A percentile compares a stretch with the other conserved stretches of the same genome.
phyloP scores from a whole-genome alignment of 2,329 filamentous ascomycete genomes.

The Knoxdaviesia proteae region DNA sequence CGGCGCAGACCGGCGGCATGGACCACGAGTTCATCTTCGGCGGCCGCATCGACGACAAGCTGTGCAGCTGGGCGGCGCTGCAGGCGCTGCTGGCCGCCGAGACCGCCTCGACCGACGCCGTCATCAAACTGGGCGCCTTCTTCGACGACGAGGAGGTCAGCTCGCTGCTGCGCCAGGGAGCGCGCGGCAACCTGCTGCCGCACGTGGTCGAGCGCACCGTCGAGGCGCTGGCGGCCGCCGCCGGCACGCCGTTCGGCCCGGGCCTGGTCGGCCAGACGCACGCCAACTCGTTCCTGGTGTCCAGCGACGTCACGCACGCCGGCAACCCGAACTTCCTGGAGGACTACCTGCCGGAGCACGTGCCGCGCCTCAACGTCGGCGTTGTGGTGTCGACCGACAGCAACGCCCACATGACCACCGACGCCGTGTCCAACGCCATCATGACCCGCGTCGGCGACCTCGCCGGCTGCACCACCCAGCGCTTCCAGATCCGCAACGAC shows the following conservation, averaged over 20 bases:
- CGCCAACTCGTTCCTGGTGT: conserved; percentile 80
- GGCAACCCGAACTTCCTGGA: conserved; percentile 84
- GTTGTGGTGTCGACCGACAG: conserved; percentile 61
- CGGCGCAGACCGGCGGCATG: conserved; percentile 63
- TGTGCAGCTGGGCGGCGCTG: conserved; percentile 84
- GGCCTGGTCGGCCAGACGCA: conserved; percentile 61
- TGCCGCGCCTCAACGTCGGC: conserved; percentile 75
- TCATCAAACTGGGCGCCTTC: conserved; percentile 76
- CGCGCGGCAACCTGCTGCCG: conserved; percentile 72
- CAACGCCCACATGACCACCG: conserved; percentile 93
- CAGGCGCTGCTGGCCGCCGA: conserved; percentile 57
- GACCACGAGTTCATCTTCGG: conserved; percentile 90
- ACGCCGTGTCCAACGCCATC: conserved; percentile 65
- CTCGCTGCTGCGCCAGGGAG: conserved; percentile 74
- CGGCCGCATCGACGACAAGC: conserved; percentile 89
- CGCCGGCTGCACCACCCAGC: conserved; percentile 49
- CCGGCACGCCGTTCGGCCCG: conserved; percentile 24
- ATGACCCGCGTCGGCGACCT: conserved; percentile 61
- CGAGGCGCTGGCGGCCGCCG: conserved; percentile 38
- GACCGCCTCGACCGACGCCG: conserved; percentile 33
- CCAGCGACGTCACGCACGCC: conserved; percentile 82
- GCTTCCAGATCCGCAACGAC: conserved; percentile 93
- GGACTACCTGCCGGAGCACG: conserved; percentile 67
- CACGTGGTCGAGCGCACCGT: conserved; percentile 61
- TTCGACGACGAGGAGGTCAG: conserved; percentile 98